Base-by-base conservation (phyloP, 2,329 filamentous ascomycete species). In the Orbilia oligospora region DNA sequence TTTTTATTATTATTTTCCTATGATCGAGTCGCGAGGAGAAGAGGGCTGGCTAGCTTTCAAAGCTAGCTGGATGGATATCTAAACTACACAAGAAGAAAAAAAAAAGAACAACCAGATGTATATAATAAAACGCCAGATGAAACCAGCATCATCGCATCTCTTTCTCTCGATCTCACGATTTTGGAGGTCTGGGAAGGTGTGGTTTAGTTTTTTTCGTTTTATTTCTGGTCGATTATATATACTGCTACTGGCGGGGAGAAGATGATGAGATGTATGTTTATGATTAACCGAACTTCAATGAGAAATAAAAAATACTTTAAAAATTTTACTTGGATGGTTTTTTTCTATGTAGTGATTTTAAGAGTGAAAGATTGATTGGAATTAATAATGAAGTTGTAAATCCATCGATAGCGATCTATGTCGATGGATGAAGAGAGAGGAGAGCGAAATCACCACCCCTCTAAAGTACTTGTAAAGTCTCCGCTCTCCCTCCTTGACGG, bases 41-140 rank as follows among this genome's bases (percentile, higher is more conserved):
- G 16, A 2, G 10, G 53, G 14, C n/a, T n/a, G n/a, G n/a, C n/a
- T n/a, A n/a, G 53, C 27, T 30, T 30, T 30, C 27, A 53, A 8
- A 44, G 14, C 27, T 53, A 22, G 14, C 4, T 44, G 36, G 36
- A 16, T 41, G 12, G 6, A 51, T 41, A 53, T 16, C 16, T 36
- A 71, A 18, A 48, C 44, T 48, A 48, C n/a, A 48, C 44, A 46
- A 46, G 5, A 49, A 24, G 10, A 49, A 49, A 22, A 64, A 36
- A 44, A 55, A 33, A 16, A 12, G 1, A 51, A 51, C 36, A 9
- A 2, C 36, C 36, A 9, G 12, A 38, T 38, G 27, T 30, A 30
- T 30, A 30, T 30, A 30, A n/a, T 30, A 30, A 30, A 3, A n/a
- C n/a, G n/a, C 27, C 3, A 30, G 27, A 6, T 30, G 27, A 6